Evolutionary conservation across 1,284 basidiomycete species (phyloP), one percentile per base, ranked within the genome.

Genomic region (Ganoderma sinense): DNA sequence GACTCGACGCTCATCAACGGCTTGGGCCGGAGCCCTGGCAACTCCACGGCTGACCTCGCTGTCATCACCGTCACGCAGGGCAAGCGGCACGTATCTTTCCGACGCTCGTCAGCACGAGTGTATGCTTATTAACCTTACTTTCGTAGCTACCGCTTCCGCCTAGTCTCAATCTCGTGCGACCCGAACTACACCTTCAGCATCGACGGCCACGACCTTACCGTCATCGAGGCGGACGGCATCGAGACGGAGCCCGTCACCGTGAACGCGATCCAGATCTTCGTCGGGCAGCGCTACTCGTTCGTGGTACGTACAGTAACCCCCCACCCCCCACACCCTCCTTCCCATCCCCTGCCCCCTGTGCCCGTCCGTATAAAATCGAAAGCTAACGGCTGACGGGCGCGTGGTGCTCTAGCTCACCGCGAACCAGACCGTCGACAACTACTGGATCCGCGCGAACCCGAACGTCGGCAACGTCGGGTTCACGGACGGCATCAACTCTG

Each of bases 1-100:
- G 71, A 72, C 43, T 60, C 84, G 0, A 87, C 85, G 1, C 76
- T 90, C 8, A 87, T 91, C 76, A 91, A 90, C 62, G 85, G 85
- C 4, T 75, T 78, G 40, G 85, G 86, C 13, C 78, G 81, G 2
- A 80, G 68, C 63, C 58, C 69, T 8, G 74, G 75, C n/a, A 75
- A 73, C 3, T 68, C 77, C 2, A 67, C 72, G 1, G 70, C 75
- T 20, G 67, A 76, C 6, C 72, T 83, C 36, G 73, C 82, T 1
- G 78, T 83, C 0, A 76, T 84, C 66, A 78, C 65, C 26, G 80
- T 82, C 18, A 66, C 68, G 6, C 23, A 68, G 29, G 73, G 78
- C 48, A 82, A 85, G 68, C 82, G 86, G 55, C 80, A 36, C n/a
- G 71, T 63, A n/a, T 13, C 10, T 40, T 82, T 77, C 7, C n/a